Base-by-base conservation (phyloP, 345 rosid species). In the Citrus trifoliata region DNA sequence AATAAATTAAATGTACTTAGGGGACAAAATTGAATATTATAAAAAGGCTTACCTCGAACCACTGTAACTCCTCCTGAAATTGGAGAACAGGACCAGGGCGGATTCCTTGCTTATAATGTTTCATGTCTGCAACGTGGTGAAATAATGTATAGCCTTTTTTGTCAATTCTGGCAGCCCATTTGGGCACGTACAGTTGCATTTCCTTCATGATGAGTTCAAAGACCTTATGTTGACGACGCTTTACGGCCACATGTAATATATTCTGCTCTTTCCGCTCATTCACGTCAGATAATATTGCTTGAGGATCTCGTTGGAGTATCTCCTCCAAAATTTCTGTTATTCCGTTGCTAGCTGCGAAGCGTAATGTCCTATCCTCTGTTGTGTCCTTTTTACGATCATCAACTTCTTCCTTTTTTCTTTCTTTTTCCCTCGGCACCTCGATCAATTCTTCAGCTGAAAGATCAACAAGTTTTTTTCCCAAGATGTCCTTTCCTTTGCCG, bases 41-140 rank as follows among this genome's bases (percentile, higher is more conserved):
- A 0, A 32, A 18, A n/a, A 0, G 32, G 32, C 58, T 69, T 6
- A 69, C 73, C 58, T 46, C 6, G 8, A 16, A 51, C 74, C 74
- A 71, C 1, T 30, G 4, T 21, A 71, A 71, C 74, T 71, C 74
- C 16, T 71, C 74, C 25, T 48, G 61, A 28, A 51, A 71, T 51
- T 71, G 61, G 40, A 71, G 40, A 7, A 60, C 74, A 51, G 74
- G 74, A 53, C 74, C 74, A 7, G 61, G n/a, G 25, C 27, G 61
- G 6, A 0, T 71, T 51, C 62, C 74, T 28, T 60, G 40, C 0
- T 5, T 4, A 53, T 51, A 71, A 28, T 28, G 21, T 4, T 6
- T 9, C 60, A 9, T 71, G 25, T 19, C 38, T 3, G 74, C 74
- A 9, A 19, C 18, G 0, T 69, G 58, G 22, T 69, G 73, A 21